These are phyloP conservation scores for Colletotrichum spinosum DNA, from an alignment of 2,329 filamentous ascomycete genomes.

Conservation along the genomic window DNA sequence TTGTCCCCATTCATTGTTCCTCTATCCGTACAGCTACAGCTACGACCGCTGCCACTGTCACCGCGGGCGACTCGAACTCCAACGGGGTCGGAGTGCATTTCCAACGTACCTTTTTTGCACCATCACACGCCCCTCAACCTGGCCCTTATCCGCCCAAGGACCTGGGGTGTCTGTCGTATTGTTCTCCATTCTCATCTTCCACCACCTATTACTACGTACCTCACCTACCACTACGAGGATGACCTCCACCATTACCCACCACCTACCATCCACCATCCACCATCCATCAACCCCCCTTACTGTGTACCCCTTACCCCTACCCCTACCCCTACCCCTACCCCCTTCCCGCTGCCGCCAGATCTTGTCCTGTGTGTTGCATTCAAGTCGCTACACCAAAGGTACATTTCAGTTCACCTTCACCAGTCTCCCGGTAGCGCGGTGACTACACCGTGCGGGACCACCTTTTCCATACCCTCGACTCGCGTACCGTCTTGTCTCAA, in stretches of 20 bases:
- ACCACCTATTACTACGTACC: too few species aligned
- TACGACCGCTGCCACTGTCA: too few species aligned
- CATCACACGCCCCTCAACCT: constrained; percentile 12
- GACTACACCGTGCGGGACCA: constrained; percentile 34
- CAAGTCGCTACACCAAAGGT: neutral
- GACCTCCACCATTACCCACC: too few species aligned
- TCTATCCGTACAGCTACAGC: constrained; percentile 2
- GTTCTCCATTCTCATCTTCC: too few species aligned
- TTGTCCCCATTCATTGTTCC: constrained; percentile 28
- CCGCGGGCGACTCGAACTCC: too few species aligned
- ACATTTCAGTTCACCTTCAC: too few species aligned
- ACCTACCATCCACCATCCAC: too few species aligned
- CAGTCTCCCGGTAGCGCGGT: constrained; percentile 31
- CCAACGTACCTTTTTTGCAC: too few species aligned
- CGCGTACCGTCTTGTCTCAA: constrained; percentile 37
- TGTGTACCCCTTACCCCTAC: too few species aligned
- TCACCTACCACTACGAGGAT: too few species aligned
- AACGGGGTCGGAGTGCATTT: too few species aligned
- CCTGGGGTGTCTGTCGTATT: neutral
- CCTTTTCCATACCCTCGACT: constrained; percentile 34
- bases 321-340: neutral
- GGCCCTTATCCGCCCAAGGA: constrained; percentile 1
- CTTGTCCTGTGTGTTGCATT: constrained; percentile 20
- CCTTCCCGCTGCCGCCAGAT: constrained; percentile 32
- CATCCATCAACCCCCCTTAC: too few species aligned